Percentiles rank a stretch among this genome's conserved stretches.
These are phyloP conservation scores for Moelleriella libera DNA, from an alignment of 2,329 filamentous ascomycete species.

Conservation along the genomic window DNA sequence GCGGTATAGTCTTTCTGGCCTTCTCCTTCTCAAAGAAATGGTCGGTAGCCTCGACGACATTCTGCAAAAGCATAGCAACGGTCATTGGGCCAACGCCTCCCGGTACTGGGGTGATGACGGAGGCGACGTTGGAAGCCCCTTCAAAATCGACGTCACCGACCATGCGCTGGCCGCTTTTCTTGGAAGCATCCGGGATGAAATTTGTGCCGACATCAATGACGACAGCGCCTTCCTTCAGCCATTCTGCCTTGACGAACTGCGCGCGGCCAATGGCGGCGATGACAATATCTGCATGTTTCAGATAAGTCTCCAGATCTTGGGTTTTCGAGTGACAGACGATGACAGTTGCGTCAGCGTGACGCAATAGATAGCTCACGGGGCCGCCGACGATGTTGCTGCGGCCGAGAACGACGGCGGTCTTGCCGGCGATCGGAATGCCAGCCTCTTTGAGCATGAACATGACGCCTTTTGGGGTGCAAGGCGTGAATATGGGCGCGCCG, in stretches of 20 bases:
- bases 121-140: slow-evolving; percentile 70
- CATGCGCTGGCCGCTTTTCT: slow-evolving; percentile 82
- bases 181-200: slow-evolving; percentile 76
- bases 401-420: slow-evolving; percentile 87
- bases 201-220: slow-evolving; percentile 98
- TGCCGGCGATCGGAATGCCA: slow-evolving; percentile 71
- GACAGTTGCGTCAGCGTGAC: slow-evolving; percentile 91
- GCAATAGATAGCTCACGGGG: slow-evolving; percentile 88
- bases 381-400: slow-evolving; percentile 96
- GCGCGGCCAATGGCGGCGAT: slow-evolving; percentile 84
- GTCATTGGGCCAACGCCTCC: slow-evolving; percentile 98
- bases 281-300: slow-evolving; percentile 79
- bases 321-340: slow-evolving; percentile 93
- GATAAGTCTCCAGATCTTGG: slow-evolving; percentile 51
- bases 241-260: slow-evolving; percentile 83
- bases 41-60: slow-evolving; percentile 78
- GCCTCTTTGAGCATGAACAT: slow-evolving; percentile 83
- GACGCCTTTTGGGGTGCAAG: slow-evolving; percentile 93
- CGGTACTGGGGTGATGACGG: slow-evolving; percentile 87
- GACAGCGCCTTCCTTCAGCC: slow-evolving; percentile 87
- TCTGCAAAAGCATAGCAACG: slow-evolving; percentile 93
- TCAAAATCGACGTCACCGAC: slow-evolving; percentile 94
- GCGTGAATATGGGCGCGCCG: slow-evolving; percentile 75
- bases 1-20: slow-evolving; percentile 61
- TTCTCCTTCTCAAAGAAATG: slow-evolving; percentile 74